Conservation (phyloP, 2,329 filamentous ascomycete species). For the Trichophyton rubrum region DNA sequence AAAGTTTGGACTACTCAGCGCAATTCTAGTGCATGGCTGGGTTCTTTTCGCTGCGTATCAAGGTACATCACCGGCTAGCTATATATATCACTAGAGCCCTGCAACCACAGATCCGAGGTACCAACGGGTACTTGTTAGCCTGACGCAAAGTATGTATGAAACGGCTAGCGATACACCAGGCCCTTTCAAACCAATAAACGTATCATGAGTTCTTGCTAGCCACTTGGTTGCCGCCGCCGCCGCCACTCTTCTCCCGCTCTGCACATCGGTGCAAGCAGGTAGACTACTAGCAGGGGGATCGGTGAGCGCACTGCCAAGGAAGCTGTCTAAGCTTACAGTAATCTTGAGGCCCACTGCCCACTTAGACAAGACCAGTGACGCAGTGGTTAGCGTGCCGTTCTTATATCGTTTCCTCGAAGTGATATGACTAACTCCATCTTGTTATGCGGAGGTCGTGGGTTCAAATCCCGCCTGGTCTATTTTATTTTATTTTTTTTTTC, state of each 20-base stretch:
- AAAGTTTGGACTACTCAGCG: no score
- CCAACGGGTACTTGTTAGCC: background rate
- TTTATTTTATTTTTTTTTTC: background rate
- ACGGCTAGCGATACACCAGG: background rate
- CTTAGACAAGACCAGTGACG: conserved; percentile 2
- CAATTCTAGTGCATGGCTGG: background rate
- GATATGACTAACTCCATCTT: conserved; percentile 1
- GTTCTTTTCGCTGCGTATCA: no score
- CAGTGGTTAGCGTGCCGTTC: conserved; percentile 4
- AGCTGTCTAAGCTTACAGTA: background rate
- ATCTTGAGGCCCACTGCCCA: background rate
- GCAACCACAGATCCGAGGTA: no score
- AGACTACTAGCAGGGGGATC: no score
- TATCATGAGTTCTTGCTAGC: background rate
- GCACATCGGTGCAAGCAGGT: background rate
- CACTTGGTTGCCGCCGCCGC: background rate
- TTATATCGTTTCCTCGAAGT: conserved; percentile 1
- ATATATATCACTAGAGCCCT: no score
- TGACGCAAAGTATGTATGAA: background rate
- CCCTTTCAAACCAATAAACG: background rate
- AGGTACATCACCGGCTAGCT: no score
- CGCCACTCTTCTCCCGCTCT: background rate
- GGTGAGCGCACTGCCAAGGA: no score
- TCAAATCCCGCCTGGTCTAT: conserved; percentile 3
- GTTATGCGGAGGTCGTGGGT: conserved; percentile 3